Percentiles rank a stretch among this genome's conserved stretches.
Evolutionary conservation across 306 rosid genomes (phyloP).

Genomic region (Vicia sativa): DNA sequence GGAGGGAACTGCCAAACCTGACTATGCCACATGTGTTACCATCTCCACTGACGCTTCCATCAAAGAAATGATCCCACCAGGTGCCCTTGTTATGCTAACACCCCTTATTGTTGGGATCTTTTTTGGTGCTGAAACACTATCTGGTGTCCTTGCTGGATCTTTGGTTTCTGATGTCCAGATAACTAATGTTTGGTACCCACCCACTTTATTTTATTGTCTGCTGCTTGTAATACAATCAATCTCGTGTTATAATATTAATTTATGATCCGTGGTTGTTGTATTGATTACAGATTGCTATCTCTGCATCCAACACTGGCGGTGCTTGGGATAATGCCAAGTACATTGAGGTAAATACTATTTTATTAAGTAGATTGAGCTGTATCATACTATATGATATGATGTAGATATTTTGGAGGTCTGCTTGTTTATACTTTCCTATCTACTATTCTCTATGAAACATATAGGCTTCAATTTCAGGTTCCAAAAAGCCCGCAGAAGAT

Average conservation of each 20-base stretch:
- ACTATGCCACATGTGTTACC: conserved; percentile 91
- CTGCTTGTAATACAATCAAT: conserved; percentile 9
- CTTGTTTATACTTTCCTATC: no score
- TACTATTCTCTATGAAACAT: no score
- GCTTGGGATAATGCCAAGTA: no score
- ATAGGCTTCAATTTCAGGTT: no score
- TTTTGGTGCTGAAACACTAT: conserved; percentile 92
- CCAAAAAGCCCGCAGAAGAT: no score
- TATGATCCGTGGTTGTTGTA: no score
- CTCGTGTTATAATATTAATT: background rate
- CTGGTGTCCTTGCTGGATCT: conserved; percentile 92
- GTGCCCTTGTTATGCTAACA: conserved; percentile 95
- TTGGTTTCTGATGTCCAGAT: conserved; percentile 99
- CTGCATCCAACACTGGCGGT: no score
- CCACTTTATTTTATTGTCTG: conserved; percentile 2
- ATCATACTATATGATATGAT: no score
- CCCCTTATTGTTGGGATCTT: conserved; percentile 91
- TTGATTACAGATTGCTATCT: no score
- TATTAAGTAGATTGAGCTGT: no score
- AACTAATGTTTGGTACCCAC: conserved; percentile 14
- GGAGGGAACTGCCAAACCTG: conserved; percentile 94
- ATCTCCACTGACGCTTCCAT: conserved; percentile 92
- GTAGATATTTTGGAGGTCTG: no score
- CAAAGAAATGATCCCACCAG: conserved; percentile 96
- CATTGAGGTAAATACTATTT: no score